Base-by-base conservation (phyloP, 1,284 basidiomycete genomes). In the Melampsora larici-populina region DNA sequence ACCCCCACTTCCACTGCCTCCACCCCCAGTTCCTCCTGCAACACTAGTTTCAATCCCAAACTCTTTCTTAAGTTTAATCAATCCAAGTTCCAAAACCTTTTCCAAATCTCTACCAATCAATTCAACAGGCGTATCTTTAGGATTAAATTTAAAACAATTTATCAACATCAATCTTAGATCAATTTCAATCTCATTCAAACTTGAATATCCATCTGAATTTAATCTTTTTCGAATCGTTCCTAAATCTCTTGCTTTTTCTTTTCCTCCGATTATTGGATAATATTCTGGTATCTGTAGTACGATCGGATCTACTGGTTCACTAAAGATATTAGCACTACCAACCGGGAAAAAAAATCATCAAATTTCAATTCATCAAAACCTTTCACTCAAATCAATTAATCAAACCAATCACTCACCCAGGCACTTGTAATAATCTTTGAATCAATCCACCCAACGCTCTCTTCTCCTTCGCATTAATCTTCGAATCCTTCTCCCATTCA, bases 101-200 rank as follows among this genome's bases (percentile, higher is more conserved):
- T 84, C 84, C 71, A 86, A 82, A 36, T 81, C 81, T 43, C 81
- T 80, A 0, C 84, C 85, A 1, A 83, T 82, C 26, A 82, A 84
- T 11, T 90, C 89, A 7, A 95, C 90, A 77, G 91, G 91, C 5
- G 90, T 92, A 63, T 91, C 89, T 0, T 86, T 85, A 0, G 91
- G 91, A 81, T 97, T 97, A 87, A 94, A 97, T 65, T 87, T 88
- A 83, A 91, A 88, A 49, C 93, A 92, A 82, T 96, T 97, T 78
- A 88, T 83, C 74, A 93, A 85, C 93, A 97, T 95, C 49, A 95
- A 86, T 71, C 90, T 88, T 78, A 94, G 85, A 83, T 97, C 94
- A 11, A 88, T 89, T 81, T 92, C 91, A 81, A 95, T 90, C 0
- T 88, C 89, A 51, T 91, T 90, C 58, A 90, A 84, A 1, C 88